Percentiles rank a stretch among this genome's conserved stretches.
Evolutionary conservation across 1,139 yeast species (phyloP).

Genomic region (Pichia sp.): DNA sequence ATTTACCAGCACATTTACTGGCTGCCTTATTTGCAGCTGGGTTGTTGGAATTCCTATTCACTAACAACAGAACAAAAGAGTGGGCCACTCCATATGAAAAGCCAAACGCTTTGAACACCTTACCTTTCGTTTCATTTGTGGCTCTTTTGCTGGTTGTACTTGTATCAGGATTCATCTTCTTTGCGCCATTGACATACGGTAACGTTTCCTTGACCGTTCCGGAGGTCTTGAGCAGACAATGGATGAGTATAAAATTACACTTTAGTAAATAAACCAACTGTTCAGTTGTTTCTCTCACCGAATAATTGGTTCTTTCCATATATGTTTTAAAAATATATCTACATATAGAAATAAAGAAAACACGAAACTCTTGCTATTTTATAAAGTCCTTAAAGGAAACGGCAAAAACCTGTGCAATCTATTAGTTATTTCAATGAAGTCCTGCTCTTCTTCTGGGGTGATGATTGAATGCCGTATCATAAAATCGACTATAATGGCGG

Average conservation of each 20-base stretch:
- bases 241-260: conserved; percentile 79
- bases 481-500: conserved; percentile 73
- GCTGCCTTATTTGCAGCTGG: conserved; percentile 85
- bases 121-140: conserved; percentile 35
- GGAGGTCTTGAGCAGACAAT: conserved; percentile 69
- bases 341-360: background rate
- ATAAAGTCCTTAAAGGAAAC: conserved; percentile 48
- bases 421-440: conserved; percentile 52
- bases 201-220: conserved; percentile 56
- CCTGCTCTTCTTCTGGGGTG: conserved; percentile 45
- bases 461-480: conserved; percentile 70
- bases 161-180: conserved; percentile 63
- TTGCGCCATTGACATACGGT: conserved; percentile 86
- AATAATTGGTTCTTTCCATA: background rate
- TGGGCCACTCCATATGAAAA: conserved; percentile 28
- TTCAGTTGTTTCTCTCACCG: background rate
- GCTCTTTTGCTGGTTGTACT: conserved; percentile 45
- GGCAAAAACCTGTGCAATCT: conserved; percentile 68
- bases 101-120: conserved; percentile 22
- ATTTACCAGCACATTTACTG: conserved; percentile 90
- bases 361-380: background rate
- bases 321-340: background rate
- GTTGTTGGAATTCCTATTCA: conserved; percentile 70
- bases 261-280: conserved; percentile 50
- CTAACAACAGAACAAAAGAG: conserved; percentile 45